A percentile compares a stretch with the other conserved stretches of the same genome.
These are phyloP conservation scores for Verticillium klebahnii DNA, from an alignment of 2,329 filamentous ascomycete species.

Conservation along the genomic window DNA sequence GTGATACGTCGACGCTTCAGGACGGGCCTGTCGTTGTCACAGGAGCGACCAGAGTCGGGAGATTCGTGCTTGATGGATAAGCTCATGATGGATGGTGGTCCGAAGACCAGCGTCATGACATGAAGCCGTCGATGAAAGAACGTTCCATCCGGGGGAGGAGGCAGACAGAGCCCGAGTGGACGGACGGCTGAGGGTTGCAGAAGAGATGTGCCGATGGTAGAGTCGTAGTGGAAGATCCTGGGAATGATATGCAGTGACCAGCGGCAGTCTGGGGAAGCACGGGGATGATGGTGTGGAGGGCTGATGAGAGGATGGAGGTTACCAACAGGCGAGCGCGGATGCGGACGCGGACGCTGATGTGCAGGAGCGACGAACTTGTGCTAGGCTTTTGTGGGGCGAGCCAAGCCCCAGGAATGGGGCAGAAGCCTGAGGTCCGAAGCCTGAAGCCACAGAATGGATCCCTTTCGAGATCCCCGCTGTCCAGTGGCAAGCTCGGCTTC, in stretches of 20 bases:
- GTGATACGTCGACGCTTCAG: constrained; percentile 13
- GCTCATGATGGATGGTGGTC: neutral
- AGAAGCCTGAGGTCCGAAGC: too few relatives aligned
- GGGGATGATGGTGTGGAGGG: neutral
- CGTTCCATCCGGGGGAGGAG: neutral
- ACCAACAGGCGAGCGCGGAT: too few relatives aligned
- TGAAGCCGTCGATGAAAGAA: neutral
- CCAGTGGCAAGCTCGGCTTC: neutral
- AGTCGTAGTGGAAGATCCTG: neutral
- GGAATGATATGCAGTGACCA: neutral
- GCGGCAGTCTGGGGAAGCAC: neutral
- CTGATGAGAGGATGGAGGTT: neutral
- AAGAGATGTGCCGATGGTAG: neutral
- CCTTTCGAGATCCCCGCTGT: neutral
- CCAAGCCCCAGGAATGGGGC: too few relatives aligned
- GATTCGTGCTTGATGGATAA: neutral
- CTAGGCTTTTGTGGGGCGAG: neutral
- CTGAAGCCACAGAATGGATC: neutral
- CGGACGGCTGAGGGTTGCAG: neutral
- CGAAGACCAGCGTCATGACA: neutral
- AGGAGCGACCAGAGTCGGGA: neutral
- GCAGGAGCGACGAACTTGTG: neutral
- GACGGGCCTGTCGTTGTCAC: neutral
- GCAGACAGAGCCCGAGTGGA: neutral
- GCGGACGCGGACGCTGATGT: neutral